Evolutionary conservation across 192 early-diverging fungal species (phyloP).

Genomic region (Coemansia sp.): DNA sequence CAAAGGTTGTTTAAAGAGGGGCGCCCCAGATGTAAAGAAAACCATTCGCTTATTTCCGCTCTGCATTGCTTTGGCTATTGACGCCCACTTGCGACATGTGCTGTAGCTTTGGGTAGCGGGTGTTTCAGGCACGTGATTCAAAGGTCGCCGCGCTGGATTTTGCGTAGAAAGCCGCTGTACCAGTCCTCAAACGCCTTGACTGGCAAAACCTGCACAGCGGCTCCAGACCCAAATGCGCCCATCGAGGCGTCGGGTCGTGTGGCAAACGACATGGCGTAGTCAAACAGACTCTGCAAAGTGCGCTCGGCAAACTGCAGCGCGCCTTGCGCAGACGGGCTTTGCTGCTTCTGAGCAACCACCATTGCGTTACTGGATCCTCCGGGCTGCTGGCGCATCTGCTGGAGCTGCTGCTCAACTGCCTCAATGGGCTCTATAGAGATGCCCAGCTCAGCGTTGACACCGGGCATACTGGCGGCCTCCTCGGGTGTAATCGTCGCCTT

Average conservation of each 20-base stretch:
- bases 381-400: conserved; percentile 32
- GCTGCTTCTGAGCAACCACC: conserved; percentile 10
- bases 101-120: not conserved
- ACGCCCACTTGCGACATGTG: not conserved
- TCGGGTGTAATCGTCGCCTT: conserved; percentile 21
- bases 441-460: conserved; percentile 69
- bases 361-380: conserved; percentile 17
- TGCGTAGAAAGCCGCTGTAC: conserved; percentile 74
- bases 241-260: conserved; percentile 56
- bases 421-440: conserved; percentile 90
- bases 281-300: conserved; percentile 67
- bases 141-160: conserved; percentile 68
- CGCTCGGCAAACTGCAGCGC: conserved; percentile 60
- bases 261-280: conserved; percentile 73
- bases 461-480: conserved; percentile 17
- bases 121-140: not conserved
- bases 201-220: conserved; percentile 55
- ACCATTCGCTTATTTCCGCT: not conserved
- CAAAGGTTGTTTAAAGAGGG: not conserved
- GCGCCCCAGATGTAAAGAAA: conserved; percentile 5
- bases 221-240: conserved; percentile 44
- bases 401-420: conserved; percentile 60
- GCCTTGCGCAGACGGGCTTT: conserved; percentile 32
- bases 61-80: not conserved
- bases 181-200: conserved; percentile 76